phyloP scores from a whole-genome alignment of 2,329 filamentous ascomycete species.

The Karstenula rhodostoma region DNA sequence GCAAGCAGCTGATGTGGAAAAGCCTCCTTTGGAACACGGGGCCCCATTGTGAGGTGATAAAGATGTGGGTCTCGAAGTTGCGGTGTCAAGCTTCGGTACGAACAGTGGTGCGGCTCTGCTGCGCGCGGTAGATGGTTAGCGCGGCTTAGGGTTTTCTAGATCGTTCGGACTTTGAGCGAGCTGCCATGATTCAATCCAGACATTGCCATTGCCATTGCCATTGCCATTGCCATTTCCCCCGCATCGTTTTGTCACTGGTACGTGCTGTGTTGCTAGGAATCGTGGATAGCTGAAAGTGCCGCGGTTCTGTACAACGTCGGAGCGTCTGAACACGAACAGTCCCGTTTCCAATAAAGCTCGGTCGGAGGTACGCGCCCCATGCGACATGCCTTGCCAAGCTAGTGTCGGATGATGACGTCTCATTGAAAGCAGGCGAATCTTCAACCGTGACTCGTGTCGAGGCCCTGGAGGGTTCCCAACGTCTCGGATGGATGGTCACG shows the following conservation, averaged over 20 bases:
- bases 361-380: background rate
- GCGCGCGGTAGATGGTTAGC: constrained; percentile 5
- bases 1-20: constrained; percentile 3
- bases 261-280: background rate
- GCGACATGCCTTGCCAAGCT: background rate
- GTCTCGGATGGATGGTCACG: background rate
- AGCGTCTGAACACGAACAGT: background rate
- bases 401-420: background rate
- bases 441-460: background rate
- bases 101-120: constrained; percentile 4
- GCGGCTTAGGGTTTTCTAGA: constrained; percentile 6
- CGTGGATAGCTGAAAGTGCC: background rate
- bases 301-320: background rate
- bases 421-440: background rate
- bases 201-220: too few relatives aligned
- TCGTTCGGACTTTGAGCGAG: background rate
- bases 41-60: background rate
- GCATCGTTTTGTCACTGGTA: background rate
- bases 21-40: background rate
- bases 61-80: background rate
- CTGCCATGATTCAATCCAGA: background rate
- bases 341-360: background rate
- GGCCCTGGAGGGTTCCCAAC: background rate
- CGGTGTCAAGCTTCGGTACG: background rate
- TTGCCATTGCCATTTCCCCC: background rate